Evolutionary conservation across 257 asterid genomes (phyloP), one percentile per base, ranked within the genome.

Genomic region (Capsicum pubescens): DNA sequence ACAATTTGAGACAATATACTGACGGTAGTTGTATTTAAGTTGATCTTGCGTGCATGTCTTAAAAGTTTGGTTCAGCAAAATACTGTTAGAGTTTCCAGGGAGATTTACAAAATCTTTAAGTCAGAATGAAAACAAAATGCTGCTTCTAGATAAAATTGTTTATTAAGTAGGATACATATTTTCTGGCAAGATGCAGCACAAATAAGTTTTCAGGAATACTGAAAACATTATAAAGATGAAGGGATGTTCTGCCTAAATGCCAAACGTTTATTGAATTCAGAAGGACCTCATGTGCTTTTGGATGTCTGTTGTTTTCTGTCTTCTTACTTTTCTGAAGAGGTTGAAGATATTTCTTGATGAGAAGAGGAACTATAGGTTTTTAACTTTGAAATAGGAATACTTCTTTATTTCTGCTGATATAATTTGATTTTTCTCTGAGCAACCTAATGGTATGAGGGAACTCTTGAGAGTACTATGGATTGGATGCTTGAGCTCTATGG

Each of bases 21-120:
- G 26, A 76, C 14, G 7, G 13, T 8, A 52, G 9, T 21, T 50
- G 14, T 74, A 50, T 1, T 19, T 76, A 52, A 76, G 61, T 26
- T 76, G 46, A 76, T 13, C 63, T 72, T 46, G 81, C 64, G 8
- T 26, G 81, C 32, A 76, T 76, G 8, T 76, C 63, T 74, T 76
- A 76, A 76, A 50, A 26, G 64, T 54, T 52, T 26, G 64, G 81
- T 26, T 26, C 63, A 15, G 81, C 48, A 76, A 76, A 52, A 76
- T 54, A 26, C 77, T 54, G 63, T 13, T 36, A 52, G 64, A 54
- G 81, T 52, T 76, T 76, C 7, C 32, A 76, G 50, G 81, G 46
- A 76, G 26, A 76, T 76, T 14, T 55, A 76, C 64, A 13, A 54
- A 76, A 21, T 52, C 63, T 26, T 21, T 39, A 39, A 56, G 19